Evolutionary conservation across 495 filamentous ascomycete genomes (phyloP), one percentile per base, ranked within the genome.

Genomic region (Podospora sp.): DNA sequence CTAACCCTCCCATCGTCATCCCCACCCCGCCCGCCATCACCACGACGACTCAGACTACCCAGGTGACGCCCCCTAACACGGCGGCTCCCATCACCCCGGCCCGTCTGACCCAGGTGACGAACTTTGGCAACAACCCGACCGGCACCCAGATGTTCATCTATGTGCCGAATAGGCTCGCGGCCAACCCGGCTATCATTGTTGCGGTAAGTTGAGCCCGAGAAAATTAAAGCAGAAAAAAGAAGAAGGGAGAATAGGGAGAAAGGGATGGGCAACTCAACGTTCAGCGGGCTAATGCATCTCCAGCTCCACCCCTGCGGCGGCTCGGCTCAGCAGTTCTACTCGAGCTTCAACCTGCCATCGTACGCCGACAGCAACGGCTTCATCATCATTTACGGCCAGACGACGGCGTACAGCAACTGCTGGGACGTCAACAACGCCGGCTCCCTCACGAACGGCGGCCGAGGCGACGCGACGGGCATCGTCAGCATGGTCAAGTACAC

Each of bases 401-500:
- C 79, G 12, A 76, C 79, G 2, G 76, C 82, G 68, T 75, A 73
- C 53, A 80, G 73, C 70, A 83, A 82, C 66, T 88, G 85, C 79
- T 86, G 85, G 84, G 85, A 86, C 65, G 83, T 87, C 26, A 71
- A 81, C 20, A 80, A 76, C 66, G 65, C 75, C 1, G 75, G 72
- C 1, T 76, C 77, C 20, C 76, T 87, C 20, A 84, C 81, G 7
- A 84, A 86, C 69, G 79, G 82, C 60, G 78, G 73, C 6, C 80
- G 80, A 16, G 84, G 85, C 26, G 85, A 87, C 73, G 78, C 78
- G 52, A 74, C 77, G 18, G 81, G 82, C 7, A 84, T 88, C 72
- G 76, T 82, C 65, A 85, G 78, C 75, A 86, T 86, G 84, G 83
- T 86, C 68, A 81, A 80, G 62, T 86, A 82, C 65, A 77, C 81